Base-by-base conservation (phyloP, 495 filamentous ascomycete species). In the Parachaetomium inaequale region DNA sequence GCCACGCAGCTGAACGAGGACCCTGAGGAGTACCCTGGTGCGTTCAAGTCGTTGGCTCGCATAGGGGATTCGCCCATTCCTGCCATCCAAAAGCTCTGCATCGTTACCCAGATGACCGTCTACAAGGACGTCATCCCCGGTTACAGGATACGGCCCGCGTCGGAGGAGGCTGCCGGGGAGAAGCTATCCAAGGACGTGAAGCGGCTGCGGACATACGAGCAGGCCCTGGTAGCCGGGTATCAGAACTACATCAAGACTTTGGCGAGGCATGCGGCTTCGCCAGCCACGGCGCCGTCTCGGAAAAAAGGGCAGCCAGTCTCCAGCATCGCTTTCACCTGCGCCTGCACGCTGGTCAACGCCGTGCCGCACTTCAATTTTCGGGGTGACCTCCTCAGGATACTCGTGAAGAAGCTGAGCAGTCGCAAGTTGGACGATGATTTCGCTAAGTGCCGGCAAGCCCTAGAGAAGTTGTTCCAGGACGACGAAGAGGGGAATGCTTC, bases 311-410 rank as follows among this genome's bases (percentile, higher is more conserved):
- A 75, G 50, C 64, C 75, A 40, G 67, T 94, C 55, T 79, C 85
- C 47, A 87, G 78, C 56, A 79, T 96, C 15, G 94, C 94, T 2
- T 88, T 96, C 54, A 86, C 83, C 19, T 98, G 95, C 72, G 89
- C 88, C 8, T 93, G 90, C 70, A 86, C 78, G 31, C 81, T 98
- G 19, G 77, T 98, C 34, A 78, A 84, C 14, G 77, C 85, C 1
- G 91, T 96, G 6, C 90, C 94, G 12, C 95, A 98, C 76, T 98
- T 98, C 84, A 98, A 98, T 76, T 96, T 94, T 74, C 84, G 95
- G 8, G 80, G 79, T 31, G 95, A 98, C 32, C 77, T 98, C 29
- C 74, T 98, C 40, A 89, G 89, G 76, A 91, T 98, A 43, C 68
- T 98, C 34, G 85, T 96, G 36, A 86, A 87, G 64, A 93, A 92